Evolutionary conservation across 2,329 filamentous ascomycete species (phyloP).

Genomic region (Dothideomycetes sp.): DNA sequence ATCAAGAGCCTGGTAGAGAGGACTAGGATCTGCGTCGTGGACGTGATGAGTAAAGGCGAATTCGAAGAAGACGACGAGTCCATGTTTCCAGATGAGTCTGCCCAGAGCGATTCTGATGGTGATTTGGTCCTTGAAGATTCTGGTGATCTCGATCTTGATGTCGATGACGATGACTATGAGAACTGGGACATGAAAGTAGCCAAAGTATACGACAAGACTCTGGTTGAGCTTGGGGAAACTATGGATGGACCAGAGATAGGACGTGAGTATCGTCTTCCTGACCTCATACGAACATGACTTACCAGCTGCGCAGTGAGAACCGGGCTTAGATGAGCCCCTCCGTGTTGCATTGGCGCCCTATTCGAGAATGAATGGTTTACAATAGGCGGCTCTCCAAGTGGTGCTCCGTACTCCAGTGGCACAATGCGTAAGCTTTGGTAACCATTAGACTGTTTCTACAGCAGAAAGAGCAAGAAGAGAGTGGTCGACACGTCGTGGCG

Average conservation of each 20-base stretch:
- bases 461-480: no score
- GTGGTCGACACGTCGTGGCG: no score
- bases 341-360: no score
- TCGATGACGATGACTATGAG: constrained; percentile 19
- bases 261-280: no score
- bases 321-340: no score
- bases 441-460: no score
- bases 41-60: constrained; percentile 49
- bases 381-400: no score
- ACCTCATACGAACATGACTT: no score
- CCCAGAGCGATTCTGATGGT: constrained; percentile 27
- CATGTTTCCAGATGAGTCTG: constrained; percentile 20
- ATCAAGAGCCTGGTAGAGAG: constrained; percentile 72
- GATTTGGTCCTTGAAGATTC: constrained; percentile 17
- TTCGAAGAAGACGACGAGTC: constrained; percentile 30
- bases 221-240: constrained; percentile 60
- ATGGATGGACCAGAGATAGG: constrained; percentile 42
- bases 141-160: constrained; percentile 18
- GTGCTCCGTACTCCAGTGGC: no score
- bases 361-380: no score
- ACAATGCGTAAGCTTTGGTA: no score
- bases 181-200: constrained; percentile 58
- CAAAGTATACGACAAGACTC: constrained; percentile 67
- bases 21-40: constrained; percentile 59
- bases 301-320: no score